Conservation (phyloP, 2,329 filamentous ascomycete species). For the Lasiodiplodia hormozganensis region DNA sequence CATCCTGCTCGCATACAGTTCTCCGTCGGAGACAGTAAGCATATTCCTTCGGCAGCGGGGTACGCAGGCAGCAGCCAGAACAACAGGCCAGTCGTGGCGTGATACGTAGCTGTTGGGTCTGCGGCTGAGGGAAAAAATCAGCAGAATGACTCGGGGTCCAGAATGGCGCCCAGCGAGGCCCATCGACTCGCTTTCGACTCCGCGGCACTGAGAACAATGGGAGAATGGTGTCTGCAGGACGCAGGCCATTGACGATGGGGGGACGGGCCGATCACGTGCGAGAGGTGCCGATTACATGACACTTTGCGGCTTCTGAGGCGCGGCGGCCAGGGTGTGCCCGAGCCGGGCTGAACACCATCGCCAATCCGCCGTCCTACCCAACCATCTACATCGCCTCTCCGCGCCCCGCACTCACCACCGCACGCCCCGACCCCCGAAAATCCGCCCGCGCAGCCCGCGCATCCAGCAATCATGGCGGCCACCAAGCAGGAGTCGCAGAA, state of each 20-base stretch:
- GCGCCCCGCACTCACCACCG: conserved; percentile 11
- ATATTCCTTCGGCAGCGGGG: too few relatives aligned
- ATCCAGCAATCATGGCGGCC: conserved; percentile 63
- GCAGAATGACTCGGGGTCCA: too few relatives aligned
- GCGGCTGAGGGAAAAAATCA: too few relatives aligned
- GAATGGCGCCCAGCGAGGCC: too few relatives aligned
- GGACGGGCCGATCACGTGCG: conserved; percentile 24
- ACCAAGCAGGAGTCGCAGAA: conserved; percentile 95
- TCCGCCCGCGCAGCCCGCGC: conserved; percentile 5
- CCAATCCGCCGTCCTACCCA: conserved; percentile 16
- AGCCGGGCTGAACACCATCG: conserved; percentile 25
- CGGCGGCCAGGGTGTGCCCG: conserved; percentile 9
- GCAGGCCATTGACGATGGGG: neutral
- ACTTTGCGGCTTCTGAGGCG: conserved; percentile 27
- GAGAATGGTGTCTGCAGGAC: too few relatives aligned
- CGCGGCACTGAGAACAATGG: too few relatives aligned
- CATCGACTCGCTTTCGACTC: too few relatives aligned
- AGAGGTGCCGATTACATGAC: neutral
- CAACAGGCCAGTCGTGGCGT: neutral
- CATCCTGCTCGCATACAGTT: too few relatives aligned
- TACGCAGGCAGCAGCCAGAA: too few relatives aligned
- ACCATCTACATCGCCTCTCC: neutral
- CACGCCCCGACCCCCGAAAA: neutral
- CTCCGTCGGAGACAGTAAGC: too few relatives aligned
- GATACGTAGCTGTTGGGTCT: neutral